phyloP scores from a whole-genome alignment of 495 filamentous ascomycete genomes.

The Talaromyces trachyspermus region DNA sequence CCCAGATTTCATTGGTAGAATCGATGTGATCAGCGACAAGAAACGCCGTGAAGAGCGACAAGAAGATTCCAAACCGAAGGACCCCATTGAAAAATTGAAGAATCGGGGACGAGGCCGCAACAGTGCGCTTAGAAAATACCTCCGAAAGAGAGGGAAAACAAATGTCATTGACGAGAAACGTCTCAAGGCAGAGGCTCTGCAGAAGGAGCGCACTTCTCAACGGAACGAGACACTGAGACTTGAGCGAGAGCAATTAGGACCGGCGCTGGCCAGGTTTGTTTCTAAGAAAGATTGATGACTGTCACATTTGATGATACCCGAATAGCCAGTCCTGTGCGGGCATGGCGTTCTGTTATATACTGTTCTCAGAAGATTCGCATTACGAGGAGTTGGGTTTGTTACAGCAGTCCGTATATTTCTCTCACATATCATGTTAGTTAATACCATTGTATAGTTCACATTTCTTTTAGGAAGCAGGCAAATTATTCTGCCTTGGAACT shows the following conservation, averaged over 20 bases:
- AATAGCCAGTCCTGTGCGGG: background rate
- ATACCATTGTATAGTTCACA: too few relatives aligned
- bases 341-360: constrained; percentile 1
- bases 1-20: constrained; percentile 78
- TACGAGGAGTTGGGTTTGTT: background rate
- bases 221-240: constrained; percentile 57
- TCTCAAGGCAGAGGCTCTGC: constrained; percentile 57
- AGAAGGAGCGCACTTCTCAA: constrained; percentile 54
- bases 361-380: background rate
- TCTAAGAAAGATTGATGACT: constrained; percentile 36
- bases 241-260: constrained; percentile 56
- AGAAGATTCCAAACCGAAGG: constrained; percentile 63
- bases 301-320: constrained; percentile 6
- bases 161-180: constrained; percentile 91
- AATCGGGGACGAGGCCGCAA: constrained; percentile 88
- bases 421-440: too few relatives aligned
- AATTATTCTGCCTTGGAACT: too few relatives aligned
- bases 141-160: constrained; percentile 80
- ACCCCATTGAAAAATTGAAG: constrained; percentile 60
- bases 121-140: constrained; percentile 72
- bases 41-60: constrained; percentile 67
- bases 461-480: too few relatives aligned
- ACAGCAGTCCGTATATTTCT: background rate
- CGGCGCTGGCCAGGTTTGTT: constrained; percentile 64
- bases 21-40: constrained; percentile 69